Evolutionary conservation across 768 basidiomycete genomes (phyloP).

Genomic region (Amanita inopinata): DNA sequence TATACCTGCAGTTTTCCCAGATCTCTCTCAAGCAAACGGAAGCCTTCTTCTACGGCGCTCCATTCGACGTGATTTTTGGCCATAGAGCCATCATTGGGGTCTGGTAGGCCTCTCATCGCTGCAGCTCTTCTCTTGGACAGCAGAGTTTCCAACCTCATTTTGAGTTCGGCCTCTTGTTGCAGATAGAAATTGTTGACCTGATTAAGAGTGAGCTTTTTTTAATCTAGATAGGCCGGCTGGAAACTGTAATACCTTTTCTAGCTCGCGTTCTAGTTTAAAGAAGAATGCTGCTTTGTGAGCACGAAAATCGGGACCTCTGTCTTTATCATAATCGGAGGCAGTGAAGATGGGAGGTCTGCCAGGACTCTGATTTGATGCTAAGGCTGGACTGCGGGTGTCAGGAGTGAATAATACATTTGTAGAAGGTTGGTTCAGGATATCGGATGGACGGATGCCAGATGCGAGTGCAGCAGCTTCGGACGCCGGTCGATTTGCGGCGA

Average conservation of each 20-base stretch:
- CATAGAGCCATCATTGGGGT: slow-evolving; percentile 49
- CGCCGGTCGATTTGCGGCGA: slow-evolving; percentile 81
- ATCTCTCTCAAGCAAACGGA: slow-evolving; percentile 88
- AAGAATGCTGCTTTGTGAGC: slow-evolving; percentile 98
- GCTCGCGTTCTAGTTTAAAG: slow-evolving; percentile 94
- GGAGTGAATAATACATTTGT: slow-evolving; percentile 20
- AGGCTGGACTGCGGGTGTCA: slow-evolving; percentile 15
- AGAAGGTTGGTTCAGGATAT: slow-evolving; percentile 26
- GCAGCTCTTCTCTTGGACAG: slow-evolving; percentile 89
- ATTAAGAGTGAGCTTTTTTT: slow-evolving; percentile 9
- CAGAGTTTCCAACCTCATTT: slow-evolving; percentile 83
- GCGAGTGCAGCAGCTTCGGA: slow-evolving; percentile 86
- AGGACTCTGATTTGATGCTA: slow-evolving; percentile 14
- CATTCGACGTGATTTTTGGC: slow-evolving; percentile 74
- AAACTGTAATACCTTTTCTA: slow-evolving; percentile 71
- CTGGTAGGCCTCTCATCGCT: slow-evolving; percentile 61
- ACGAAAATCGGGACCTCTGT: slow-evolving; percentile 77
- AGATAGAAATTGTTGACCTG: slow-evolving; percentile 98
- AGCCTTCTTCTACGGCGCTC: slow-evolving; percentile 95
- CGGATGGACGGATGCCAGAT: slow-evolving; percentile 66
- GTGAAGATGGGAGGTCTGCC: slow-evolving; percentile 47
- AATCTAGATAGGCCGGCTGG: no score
- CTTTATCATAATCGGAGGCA: slow-evolving; percentile 53
- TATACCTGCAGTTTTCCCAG: slow-evolving; percentile 87
- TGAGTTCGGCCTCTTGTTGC: slow-evolving; percentile 93